Percentiles rank a stretch among this genome's conserved stretches.
These are phyloP conservation scores for Claviceps paspali DNA, from an alignment of 2,329 filamentous ascomycete species.

Conservation along the genomic window DNA sequence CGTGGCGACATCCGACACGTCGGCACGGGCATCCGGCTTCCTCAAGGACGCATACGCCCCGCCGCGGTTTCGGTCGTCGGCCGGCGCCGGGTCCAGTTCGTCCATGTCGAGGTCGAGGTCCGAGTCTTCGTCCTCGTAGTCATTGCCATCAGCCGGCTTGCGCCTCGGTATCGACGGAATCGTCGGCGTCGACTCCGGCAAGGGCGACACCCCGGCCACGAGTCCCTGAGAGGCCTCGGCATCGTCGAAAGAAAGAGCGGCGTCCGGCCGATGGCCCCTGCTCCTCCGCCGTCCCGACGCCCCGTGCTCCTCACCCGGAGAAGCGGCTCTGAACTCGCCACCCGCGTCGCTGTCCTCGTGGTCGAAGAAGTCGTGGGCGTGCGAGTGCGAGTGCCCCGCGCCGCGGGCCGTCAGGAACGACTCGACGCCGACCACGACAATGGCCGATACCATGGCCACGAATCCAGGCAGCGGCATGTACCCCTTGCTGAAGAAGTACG, in stretches of 20 bases:
- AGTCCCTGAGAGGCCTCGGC: slow-evolving; percentile 37
- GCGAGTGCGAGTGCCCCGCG: slow-evolving; percentile 45
- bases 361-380: slow-evolving; percentile 33
- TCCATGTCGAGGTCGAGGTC: slow-evolving; percentile 46
- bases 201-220: slow-evolving; percentile 41
- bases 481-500: slow-evolving; percentile 61
- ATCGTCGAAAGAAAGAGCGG: slow-evolving; percentile 36
- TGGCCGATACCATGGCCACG: slow-evolving; percentile 67
- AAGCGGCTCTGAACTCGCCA: slow-evolving; percentile 13
- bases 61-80: slow-evolving; percentile 13
- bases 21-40: slow-evolving; percentile 10
- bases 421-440: slow-evolving; percentile 72
- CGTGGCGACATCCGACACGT: slow-evolving; percentile 9
- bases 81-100: slow-evolving; percentile 35
- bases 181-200: slow-evolving; percentile 37
- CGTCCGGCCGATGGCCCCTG: slow-evolving; percentile 25
- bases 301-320: slow-evolving; percentile 11
- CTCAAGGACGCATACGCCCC: slow-evolving; percentile 17
- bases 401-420: slow-evolving; percentile 70
- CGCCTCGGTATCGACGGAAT: slow-evolving; percentile 9
- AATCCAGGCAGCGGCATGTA: slow-evolving; percentile 70
- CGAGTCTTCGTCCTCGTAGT: slow-evolving; percentile 26
- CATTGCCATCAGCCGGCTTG: slow-evolving; percentile 17
- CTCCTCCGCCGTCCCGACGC: slow-evolving; percentile 22
- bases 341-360: slow-evolving; percentile 29